Evolutionary conservation across 2,329 filamentous ascomycete genomes (phyloP), one percentile per base, ranked within the genome.

Genomic region (Aureobasidium mangrovei): DNA sequence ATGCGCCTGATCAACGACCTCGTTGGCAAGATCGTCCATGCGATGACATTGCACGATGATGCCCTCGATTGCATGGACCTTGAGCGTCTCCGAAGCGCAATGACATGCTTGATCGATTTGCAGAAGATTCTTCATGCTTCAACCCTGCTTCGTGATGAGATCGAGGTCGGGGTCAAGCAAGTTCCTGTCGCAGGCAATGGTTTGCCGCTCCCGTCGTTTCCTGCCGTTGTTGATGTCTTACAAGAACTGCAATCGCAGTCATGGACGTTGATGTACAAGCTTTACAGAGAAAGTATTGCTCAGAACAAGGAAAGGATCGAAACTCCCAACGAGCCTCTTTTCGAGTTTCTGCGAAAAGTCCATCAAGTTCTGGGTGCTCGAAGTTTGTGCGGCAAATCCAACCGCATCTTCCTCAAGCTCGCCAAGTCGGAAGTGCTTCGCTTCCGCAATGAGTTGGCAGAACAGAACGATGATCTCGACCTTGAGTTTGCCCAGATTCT

Each of bases 321-420:
- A 12, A 78, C 76, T 4, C 79, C 84, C 0, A 78, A 85, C 39
- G 85, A 85, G 53, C 86, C 91, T 58, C 74, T 88, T 39, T 85
- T 91, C 27, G 84, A 89, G 57, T 90, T 86, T 62, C 73, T 98
- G 38, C 83, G 88, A 5, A 82, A 85, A 8, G 80, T 95, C 4
- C 93, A 98, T 65, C 83, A 89, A 64, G 85, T 87, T 4, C 74
- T 96, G 35, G 93, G 93, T 2, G 75, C 91, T 49, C 86, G 93
- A 57, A 86, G 86, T 58, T 87, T 86, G 67, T 97, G 91, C 77
- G 91, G 88, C 64, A 77, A 81, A 3, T 88, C 88, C 0, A 88
- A 90, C 65, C 91, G 93, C 65, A 81, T 88, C 18, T 93, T 98
- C 70, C 77, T 97, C 28, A 91, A 90, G 65, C 80, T 96, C 68